Base-by-base conservation (phyloP, 1,139 yeast species). In the Saccharomyces hybrid region DNA sequence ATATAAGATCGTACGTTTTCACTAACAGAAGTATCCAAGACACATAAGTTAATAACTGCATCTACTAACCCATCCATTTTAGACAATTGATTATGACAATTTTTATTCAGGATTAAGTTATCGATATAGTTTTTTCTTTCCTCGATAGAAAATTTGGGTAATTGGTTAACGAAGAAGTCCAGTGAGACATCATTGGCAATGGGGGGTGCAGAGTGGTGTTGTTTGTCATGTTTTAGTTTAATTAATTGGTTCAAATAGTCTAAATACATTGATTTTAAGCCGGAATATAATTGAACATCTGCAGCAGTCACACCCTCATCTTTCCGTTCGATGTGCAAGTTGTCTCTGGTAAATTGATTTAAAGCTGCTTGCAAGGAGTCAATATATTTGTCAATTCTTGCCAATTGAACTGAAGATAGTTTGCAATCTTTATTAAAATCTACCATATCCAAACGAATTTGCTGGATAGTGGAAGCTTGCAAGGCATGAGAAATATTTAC, bases 401-500 rank as follows among this genome's bases (percentile, higher is more conserved):
- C 58, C 31, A 53, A 50, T 48, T 65, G 67, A 24, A 54, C 56
- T 42, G 55, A 52, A 24, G 60, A 53, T 49, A 65, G 53, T 46
- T 57, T 54, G 6, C 53, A 42, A 8, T 51, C 51, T 27, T 56
- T 55, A 28, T 56, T 54, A 42, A 59, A 62, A 31, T 54, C 57
- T 49, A 56, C 60, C n/a, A 66, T 59, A 51, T 64, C 68, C 19
- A 58, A 48, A 12, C 66, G 62, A 42, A 68, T 65, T 55, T 64
- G 60, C 49, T 67, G 64, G 14, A 68, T 61, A 8, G 62, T 57
- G 11, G 61, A 52, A 12, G 71, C 64, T 46, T 64, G 67, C 54
- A 67, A 58, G 8, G 71, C 68, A 56, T 68, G 68, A 44, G 66
- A 57, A 21, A 68, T 65, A 55, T 68, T 64, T 42, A 68, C 67